Base-by-base conservation (phyloP, 169 alveolate genomes). In the Babesia ovis region DNA sequence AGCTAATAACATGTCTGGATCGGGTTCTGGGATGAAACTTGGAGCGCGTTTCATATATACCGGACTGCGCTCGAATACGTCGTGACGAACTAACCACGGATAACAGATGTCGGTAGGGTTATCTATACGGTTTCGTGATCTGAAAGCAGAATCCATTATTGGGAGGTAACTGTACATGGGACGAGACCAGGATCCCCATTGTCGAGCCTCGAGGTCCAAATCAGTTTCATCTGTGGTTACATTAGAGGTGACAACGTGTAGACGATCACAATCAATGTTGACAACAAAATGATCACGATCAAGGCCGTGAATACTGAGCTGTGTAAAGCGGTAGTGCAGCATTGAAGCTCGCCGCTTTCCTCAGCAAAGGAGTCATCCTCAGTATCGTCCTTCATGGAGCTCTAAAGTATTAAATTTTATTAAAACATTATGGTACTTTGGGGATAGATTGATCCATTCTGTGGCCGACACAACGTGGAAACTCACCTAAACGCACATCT, bases 111-210 rank as follows among this genome's bases (percentile, higher is more conserved):
- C 89, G 5, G 77, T 66, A 12, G 84, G 75, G 62, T 81, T 81
- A 23, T 81, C 85, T 1, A 41, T 41, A 50, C 58, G 48, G 5
- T 34, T 34, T 11, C 35, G 46, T 11, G 85, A 70, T 25, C 84
- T 34, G 23, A 45, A 71, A 3, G 89, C 89, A 1, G 80, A 60
- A 31, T 45, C 76, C 45, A 58, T 18, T 5, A 48, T 37, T 29
- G 77, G 68, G 50, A 60, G 16, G 45, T 56, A 60, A 34, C 57
- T 70, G 70, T 32, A 57, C 60, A 62, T 53, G 5, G 91, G 93
- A 9, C 72, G 83, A 31, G 77, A 71, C 93, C 93, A 89, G 43
- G 85, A 68, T 1, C 93, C 93, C 93, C 93, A 89, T 70, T 84
- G 91, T 50, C 91, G 81, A 35, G 83, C 57, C 39, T 89, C 93